A percentile compares a stretch with the other conserved stretches of the same genome.
These are phyloP conservation scores for Albatrellus ellisii DNA, from an alignment of 768 basidiomycete species.

Conservation along the genomic window DNA sequence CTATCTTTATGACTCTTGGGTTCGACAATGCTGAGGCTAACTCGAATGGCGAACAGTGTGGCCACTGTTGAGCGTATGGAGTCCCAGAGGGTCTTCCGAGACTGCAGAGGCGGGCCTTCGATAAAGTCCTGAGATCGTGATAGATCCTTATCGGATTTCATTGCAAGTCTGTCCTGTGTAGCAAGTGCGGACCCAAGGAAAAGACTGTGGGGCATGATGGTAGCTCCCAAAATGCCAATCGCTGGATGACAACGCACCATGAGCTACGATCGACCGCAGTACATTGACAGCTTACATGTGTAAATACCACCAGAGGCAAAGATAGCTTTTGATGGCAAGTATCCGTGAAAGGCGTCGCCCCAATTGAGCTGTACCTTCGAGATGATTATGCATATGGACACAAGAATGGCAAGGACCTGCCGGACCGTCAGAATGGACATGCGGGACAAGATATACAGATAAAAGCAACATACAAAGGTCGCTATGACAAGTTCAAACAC, in stretches of 20 bases:
- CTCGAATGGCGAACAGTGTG: conserved; percentile 4
- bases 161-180: conserved; percentile 60
- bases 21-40: background rate
- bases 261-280: conserved; percentile 21
- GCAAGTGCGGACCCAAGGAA: conserved; percentile 81
- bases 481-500: conserved; percentile 54
- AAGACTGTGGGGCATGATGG: conserved; percentile 90
- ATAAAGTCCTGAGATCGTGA: no score
- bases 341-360: conserved; percentile 63
- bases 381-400: conserved; percentile 70
- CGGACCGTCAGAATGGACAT: conserved; percentile 2
- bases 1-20: conserved; percentile 15
- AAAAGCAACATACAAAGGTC: conserved; percentile 31
- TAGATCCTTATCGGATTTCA: no score
- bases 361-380: conserved; percentile 58
- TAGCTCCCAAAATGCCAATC: conserved; percentile 69
- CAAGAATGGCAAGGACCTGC: conserved; percentile 32
- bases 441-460: background rate
- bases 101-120: conserved; percentile 9
- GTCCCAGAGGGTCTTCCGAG: conserved; percentile 12
- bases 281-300: conserved; percentile 34
- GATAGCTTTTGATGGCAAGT: conserved; percentile 54
- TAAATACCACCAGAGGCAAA: conserved; percentile 45
- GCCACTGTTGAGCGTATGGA: conserved; percentile 5
- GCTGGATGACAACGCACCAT: conserved; percentile 24